Conservation (phyloP, 805 yeast species). For the Nakazawaea wickerhamii region DNA sequence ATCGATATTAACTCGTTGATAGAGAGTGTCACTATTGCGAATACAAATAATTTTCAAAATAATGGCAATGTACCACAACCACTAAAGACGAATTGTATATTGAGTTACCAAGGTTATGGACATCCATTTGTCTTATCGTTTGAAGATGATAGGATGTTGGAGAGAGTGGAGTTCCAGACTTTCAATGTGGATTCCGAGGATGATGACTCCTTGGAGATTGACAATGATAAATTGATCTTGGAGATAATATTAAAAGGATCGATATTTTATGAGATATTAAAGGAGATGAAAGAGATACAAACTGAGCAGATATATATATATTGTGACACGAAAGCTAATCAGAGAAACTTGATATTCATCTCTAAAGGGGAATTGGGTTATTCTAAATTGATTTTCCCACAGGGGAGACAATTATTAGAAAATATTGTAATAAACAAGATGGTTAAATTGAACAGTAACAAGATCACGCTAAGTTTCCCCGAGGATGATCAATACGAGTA, state of each 20-base stretch:
- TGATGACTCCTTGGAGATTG: slow-evolving; percentile 31
- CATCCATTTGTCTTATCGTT: slow-evolving; percentile 51
- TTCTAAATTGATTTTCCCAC: slow-evolving; percentile 62
- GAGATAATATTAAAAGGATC: slow-evolving; percentile 51
- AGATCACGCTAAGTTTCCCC: slow-evolving; percentile 15
- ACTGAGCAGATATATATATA: slow-evolving; percentile 46
- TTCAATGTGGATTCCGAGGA: slow-evolving; percentile 26
- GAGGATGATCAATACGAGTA: slow-evolving; percentile 18
- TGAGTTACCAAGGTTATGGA: slow-evolving; percentile 45
- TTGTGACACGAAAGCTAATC: slow-evolving; percentile 29
- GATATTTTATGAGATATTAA: slow-evolving; percentile 46
- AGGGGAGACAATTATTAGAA: slow-evolving; percentile 55
- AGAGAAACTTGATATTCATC: slow-evolving; percentile 42
- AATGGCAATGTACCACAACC: slow-evolving; percentile 15
- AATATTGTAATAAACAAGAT: slow-evolving; percentile 40
- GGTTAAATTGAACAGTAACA: slow-evolving; percentile 19
- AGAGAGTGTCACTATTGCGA: slow-evolving; percentile 44
- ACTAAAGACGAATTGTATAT: slow-evolving; percentile 36
- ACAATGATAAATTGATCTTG: slow-evolving; percentile 36
- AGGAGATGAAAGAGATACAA: slow-evolving; percentile 50
- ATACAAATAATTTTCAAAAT: slow-evolving; percentile 20
- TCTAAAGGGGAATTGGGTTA: slow-evolving; percentile 72
- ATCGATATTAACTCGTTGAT: slow-evolving; percentile 42
- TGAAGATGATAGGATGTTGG: slow-evolving; percentile 47
- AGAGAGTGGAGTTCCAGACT: slow-evolving; percentile 53